Conservation (phyloP, 2,329 filamentous ascomycete genomes). For the Aquanectria penicillioides region DNA sequence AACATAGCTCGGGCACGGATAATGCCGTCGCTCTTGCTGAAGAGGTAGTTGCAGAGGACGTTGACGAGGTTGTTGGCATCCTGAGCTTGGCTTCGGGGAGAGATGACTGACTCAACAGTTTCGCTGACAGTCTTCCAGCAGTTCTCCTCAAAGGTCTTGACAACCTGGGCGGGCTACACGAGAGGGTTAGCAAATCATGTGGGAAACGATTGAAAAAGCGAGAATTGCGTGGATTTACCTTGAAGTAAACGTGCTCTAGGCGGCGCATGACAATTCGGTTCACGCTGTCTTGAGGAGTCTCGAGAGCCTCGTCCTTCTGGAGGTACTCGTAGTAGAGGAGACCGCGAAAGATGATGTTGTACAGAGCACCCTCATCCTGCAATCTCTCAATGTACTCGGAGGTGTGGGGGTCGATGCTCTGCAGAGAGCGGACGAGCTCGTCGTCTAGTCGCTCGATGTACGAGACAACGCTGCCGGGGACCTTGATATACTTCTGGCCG, state of each 20-base stretch:
- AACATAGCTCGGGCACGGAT: conserved; percentile 97
- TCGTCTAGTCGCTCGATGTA: conserved; percentile 96
- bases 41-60: conserved; percentile 93
- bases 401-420: conserved; percentile 97
- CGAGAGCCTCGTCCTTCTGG: conserved; percentile 74
- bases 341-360: conserved; percentile 90
- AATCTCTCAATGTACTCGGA: conserved; percentile 98
- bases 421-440: conserved; percentile 95
- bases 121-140: conserved; percentile 85
- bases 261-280: conserved; percentile 95
- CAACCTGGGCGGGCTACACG: conserved; percentile 90
- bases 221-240: no score
- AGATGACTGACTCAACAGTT: conserved; percentile 80
- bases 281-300: conserved; percentile 83
- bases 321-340: conserved; percentile 89
- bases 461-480: conserved; percentile 93
- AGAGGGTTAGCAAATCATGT: conserved; percentile 47
- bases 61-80: conserved; percentile 83
- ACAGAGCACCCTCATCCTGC: conserved; percentile 88
- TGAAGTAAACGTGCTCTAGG: conserved; percentile 98
- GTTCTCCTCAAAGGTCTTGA: conserved; percentile 93
- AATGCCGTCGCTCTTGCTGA: conserved; percentile 93
- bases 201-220: conserved; percentile 52
- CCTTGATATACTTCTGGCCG: conserved; percentile 85
- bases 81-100: conserved; percentile 72